Conservation (phyloP, 2,329 filamentous ascomycete species). For the Diaporthe ampelina region DNA sequence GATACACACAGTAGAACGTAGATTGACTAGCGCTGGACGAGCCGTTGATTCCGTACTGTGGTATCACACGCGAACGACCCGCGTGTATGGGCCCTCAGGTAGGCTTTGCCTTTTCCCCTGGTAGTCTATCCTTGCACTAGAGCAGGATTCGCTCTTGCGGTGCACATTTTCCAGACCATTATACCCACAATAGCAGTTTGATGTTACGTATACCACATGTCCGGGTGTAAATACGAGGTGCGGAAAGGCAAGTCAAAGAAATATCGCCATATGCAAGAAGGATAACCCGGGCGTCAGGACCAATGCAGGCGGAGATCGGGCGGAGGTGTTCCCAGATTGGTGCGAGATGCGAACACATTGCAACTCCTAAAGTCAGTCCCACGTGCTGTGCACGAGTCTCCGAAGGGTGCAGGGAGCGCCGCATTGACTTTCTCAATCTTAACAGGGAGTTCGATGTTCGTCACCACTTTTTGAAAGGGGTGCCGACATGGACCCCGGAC, state of each 20-base stretch:
- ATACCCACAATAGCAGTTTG: neutral
- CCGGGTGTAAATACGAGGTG: neutral
- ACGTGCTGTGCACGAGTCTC: neutral
- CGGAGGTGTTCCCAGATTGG: constrained; percentile 22
- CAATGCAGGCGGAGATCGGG: neutral
- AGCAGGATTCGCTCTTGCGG: neutral
- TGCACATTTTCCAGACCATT: neutral
- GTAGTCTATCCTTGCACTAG: neutral
- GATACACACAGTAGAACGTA: neutral
- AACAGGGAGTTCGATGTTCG: neutral
- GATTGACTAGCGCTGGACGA: neutral
- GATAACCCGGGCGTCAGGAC: neutral
- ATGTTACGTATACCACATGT: no score
- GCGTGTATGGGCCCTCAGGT: no score
- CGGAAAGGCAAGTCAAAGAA: neutral
- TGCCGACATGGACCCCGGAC: neutral
- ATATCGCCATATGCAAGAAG: neutral
- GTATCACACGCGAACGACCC: no score
- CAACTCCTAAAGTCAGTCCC: neutral
- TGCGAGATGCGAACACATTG: constrained; percentile 11
- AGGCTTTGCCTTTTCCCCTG: no score
- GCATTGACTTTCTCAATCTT: constrained; percentile 22
- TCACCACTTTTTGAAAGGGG: constrained; percentile 13
- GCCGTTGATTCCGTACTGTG: neutral
- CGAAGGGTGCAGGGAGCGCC: neutral